Conservation (phyloP, 345 rosid species). For the Citrus unshiu region DNA sequence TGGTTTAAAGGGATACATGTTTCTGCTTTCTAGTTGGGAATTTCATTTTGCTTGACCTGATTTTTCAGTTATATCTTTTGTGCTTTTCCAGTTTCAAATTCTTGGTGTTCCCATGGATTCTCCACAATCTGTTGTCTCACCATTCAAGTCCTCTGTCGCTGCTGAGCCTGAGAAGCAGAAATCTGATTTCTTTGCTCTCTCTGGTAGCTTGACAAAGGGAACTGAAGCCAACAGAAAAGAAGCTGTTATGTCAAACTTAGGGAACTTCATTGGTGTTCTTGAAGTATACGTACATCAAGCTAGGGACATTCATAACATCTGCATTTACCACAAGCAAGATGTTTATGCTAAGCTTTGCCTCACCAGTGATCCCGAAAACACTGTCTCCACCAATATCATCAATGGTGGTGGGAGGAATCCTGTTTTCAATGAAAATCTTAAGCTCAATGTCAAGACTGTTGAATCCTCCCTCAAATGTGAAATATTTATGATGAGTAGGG, state of each 20-base stretch:
- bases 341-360: conserved; percentile 97
- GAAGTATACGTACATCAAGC: conserved; percentile 85
- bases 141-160: conserved; percentile 53
- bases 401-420: conserved; percentile 99
- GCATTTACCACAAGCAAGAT: conserved; percentile 99
- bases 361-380: conserved; percentile 74
- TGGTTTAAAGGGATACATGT: not conserved
- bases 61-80: conserved; percentile 16
- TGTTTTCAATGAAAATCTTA: conserved; percentile 75
- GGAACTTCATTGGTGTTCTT: conserved; percentile 57
- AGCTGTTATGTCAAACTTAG: conserved; percentile 27
- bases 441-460: conserved; percentile 56
- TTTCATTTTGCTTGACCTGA: conserved; percentile 6
- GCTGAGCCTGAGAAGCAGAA: conserved; percentile 58
- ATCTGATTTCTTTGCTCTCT: conserved; percentile 37
- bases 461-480: conserved; percentile 89
- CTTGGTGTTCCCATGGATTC: conserved; percentile 63
- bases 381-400: conserved; percentile 83
- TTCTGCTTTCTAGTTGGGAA: not conserved
- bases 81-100: conserved; percentile 30
- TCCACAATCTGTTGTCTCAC: conserved; percentile 94
- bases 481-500: conserved; percentile 98
- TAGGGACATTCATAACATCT: conserved; percentile 95
- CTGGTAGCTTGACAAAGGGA: conserved; percentile 36
- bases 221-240: conserved; percentile 35